Base-by-base conservation (phyloP, 495 filamentous ascomycete genomes). In the Extremus antarcticus region DNA sequence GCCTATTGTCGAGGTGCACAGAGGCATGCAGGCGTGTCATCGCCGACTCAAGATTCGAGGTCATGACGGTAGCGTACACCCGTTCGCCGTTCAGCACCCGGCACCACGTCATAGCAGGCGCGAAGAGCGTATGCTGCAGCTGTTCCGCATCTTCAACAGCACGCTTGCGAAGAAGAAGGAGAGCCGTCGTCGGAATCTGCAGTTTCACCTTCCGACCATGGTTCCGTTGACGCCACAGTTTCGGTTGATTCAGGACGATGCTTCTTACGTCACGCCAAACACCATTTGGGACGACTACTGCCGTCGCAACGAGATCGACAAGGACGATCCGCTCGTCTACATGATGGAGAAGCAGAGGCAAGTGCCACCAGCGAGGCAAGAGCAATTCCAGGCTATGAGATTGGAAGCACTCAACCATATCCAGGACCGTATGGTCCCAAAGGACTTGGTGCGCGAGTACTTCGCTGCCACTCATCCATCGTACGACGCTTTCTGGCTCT, bases 81-180 rank as follows among this genome's bases (percentile, higher is more conserved):
- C 89, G 13, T 99, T 97, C 66, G 90, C 90, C 2, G 86, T 99
- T 21, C 94, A 99, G 66, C 88, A 95, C 65, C 94, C 94, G 7
- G 88, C 94, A 11, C 87, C 89, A 19, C 77, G 91, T 51, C 86
- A 94, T 67, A 94, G 88, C 59, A 79, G 94, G 54, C 82, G 94
- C 16, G 94, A 99, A 65, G 94, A 99, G 67, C 79, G 91, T 29
- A 94, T 97, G 50, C 69, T 95, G 43, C 94, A 99, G 67, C 75
- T 99, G n/a, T 99, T 97, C 81, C 80, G 94, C 20, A 94, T 95
- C 57, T 90, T 99, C 74, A 97, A 99, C 68, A 87, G 88, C 57
- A 80, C 84, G 25, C 75, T 99, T 43, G 76, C 81, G 16, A 91
- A 90, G 70, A 85, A 88, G 61, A 97, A 97, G 73, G 94, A 99